Base-by-base conservation (phyloP, 164 flowering plant species). In the Annona squamosa region DNA sequence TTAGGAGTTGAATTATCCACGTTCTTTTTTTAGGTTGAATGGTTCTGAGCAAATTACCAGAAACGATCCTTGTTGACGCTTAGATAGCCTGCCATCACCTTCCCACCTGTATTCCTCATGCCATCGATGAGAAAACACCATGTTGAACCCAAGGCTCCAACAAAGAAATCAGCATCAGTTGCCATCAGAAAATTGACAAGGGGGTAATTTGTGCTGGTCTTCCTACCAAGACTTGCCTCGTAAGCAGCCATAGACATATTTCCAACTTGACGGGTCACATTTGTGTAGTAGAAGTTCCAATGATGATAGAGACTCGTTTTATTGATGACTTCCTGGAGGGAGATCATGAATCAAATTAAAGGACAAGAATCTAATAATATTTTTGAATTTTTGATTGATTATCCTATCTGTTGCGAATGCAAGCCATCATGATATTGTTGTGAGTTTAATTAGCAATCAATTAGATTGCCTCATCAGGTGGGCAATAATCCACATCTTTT, bases 121-220 rank as follows among this genome's bases (percentile, higher is more conserved):
- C 99, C 93, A 71, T 95, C 99, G 26, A 95, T 93, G 64, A 93
- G 92, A 77, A 79, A 91, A 78, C 97, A 90, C 99, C 99, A 95
- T 4, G 99, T 91, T 2, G 99, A 95, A 69, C 99, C 99, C 81
- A 95, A 83, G 46, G 98, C 99, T 18, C 99, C 99, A 9, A 93
- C 74, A 74, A 95, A 91, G 80, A 88, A 91, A 74, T 91, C 90
- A 3, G 93, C 85, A 37, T 91, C 90, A 0, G 84, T 26, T 2
- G 96, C 96, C 96, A 91, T 89, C 80, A 89, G 80, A 84, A 91
- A 91, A 77, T 91, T 91, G 0, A 85, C 86, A 5, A 91, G 80
- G 0, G 96, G 91, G 73, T 91, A 86, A 71, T 91, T 85, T 46
- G 93, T 95, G 84, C 98, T 89, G 43, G 85, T 89, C 67, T 88